A percentile compares a stretch with the other conserved stretches of the same genome.
These are phyloP conservation scores for Annona cherimola DNA, from an alignment of 164 flowering plant species.

Conservation along the genomic window DNA sequence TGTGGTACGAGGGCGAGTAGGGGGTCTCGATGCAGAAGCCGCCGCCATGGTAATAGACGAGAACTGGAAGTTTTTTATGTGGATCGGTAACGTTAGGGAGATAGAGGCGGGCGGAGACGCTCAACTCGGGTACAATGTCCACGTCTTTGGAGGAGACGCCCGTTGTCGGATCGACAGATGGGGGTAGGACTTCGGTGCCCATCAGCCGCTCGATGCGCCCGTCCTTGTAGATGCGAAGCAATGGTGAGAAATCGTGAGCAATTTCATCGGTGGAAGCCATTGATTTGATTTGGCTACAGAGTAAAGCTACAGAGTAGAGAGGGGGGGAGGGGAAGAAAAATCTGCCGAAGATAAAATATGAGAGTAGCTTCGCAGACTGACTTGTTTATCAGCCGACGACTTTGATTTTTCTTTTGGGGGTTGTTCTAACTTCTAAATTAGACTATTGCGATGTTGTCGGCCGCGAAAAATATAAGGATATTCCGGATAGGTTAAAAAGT, in stretches of 20 bases:
- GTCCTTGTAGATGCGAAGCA: conserved; percentile 35
- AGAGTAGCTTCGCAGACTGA: not conserved
- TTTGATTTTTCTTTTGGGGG: not conserved
- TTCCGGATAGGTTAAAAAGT: too few relatives aligned
- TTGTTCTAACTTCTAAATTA: too few relatives aligned
- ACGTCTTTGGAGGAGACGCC: conserved; percentile 49
- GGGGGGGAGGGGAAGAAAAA: not conserved
- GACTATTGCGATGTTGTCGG: too few relatives aligned
- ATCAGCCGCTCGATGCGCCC: conserved; percentile 34
- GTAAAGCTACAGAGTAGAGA: not conserved
- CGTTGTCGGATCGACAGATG: conserved; percentile 26
- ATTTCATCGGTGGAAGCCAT: conserved; percentile 20
- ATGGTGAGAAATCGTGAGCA: conserved; percentile 28
- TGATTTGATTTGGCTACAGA: not conserved
- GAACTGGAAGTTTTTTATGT: not conserved
- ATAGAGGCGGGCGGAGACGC: conserved; percentile 31
- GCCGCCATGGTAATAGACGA: conserved; percentile 11
- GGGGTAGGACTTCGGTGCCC: conserved; percentile 17
- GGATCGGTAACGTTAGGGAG: conserved; percentile 21
- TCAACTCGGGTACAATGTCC: conserved; percentile 10
- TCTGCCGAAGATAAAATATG: not conserved
- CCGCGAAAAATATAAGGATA: too few relatives aligned
- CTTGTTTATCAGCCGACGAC: not conserved
- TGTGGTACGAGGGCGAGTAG: not conserved
- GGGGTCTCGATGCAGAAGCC: conserved; percentile 2